Conservation (phyloP, 257 asterid genomes). For the Oldenlandia corymbosa region DNA sequence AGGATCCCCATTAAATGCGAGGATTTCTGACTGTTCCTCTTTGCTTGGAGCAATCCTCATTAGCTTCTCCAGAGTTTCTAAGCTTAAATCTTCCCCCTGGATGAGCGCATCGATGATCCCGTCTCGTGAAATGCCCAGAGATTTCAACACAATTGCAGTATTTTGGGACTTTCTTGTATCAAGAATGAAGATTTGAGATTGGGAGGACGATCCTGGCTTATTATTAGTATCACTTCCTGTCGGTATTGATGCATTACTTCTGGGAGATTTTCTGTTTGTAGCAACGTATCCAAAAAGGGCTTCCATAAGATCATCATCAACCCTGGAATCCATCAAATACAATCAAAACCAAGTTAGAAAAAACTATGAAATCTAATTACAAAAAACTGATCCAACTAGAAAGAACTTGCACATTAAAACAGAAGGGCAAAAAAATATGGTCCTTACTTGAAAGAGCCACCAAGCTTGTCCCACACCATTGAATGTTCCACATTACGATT, state of each 20-base stretch:
- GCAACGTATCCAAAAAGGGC: constrained; percentile 94
- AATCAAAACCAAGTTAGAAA: neutral
- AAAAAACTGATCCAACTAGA: neutral
- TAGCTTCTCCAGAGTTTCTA: constrained; percentile 70
- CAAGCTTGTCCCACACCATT: constrained; percentile 91
- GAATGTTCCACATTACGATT: constrained; percentile 73
- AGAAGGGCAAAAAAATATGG: neutral
- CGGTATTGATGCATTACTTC: constrained; percentile 22
- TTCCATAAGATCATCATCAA: constrained; percentile 93
- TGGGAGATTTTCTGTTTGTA: constrained; percentile 62
- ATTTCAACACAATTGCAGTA: constrained; percentile 65
- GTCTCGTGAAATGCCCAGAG: constrained; percentile 51
- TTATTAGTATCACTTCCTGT: constrained; percentile 16
- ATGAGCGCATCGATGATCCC: constrained; percentile 58
- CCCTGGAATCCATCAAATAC: constrained; percentile 55
- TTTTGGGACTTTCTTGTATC: constrained; percentile 82
- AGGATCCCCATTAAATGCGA: constrained; percentile 66
- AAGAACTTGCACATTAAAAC: neutral
- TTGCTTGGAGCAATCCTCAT: constrained; percentile 56
- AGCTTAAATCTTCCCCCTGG: constrained; percentile 53
- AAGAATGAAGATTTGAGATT: constrained; percentile 66
- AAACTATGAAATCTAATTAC: no score
- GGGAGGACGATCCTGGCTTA: constrained; percentile 52
- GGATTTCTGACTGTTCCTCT: constrained; percentile 58
- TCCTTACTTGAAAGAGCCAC: constrained; percentile 87